Conservation (phyloP, 192 early-diverging fungal genomes). For the Backusella macrospora region DNA sequence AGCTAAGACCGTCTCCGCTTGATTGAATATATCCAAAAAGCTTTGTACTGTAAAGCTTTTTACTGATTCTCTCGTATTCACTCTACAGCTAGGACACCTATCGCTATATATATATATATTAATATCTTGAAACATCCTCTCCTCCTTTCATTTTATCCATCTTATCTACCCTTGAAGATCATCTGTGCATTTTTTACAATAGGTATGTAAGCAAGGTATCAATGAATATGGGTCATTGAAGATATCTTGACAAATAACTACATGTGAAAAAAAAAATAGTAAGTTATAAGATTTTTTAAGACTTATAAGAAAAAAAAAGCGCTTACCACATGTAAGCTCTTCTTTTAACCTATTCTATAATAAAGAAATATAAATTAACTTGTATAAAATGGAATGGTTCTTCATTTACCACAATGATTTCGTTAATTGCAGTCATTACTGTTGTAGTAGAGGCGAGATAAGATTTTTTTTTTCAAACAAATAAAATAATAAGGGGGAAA, state of each 20-base stretch:
- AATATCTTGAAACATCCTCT: too few species aligned
- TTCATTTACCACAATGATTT: conserved; percentile 2
- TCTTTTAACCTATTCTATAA: conserved; percentile 7
- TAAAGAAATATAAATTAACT: neutral
- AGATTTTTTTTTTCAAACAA: too few species aligned
- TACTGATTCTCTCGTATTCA: neutral
- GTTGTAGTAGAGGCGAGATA: too few species aligned
- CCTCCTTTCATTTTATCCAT: too few species aligned
- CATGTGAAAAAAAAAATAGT: neutral
- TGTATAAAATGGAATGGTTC: too few species aligned
- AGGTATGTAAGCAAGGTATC: conserved; percentile 5
- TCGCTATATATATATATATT: neutral
- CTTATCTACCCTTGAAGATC: conserved; percentile 6
- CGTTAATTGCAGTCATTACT: neutral
- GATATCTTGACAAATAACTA: conserved; percentile 17
- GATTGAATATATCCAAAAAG: neutral
- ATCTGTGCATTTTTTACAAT: neutral
- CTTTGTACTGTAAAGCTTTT: neutral
- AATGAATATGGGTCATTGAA: conserved; percentile 5
- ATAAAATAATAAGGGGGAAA: too few species aligned
- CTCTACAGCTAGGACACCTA: conserved; percentile 10
- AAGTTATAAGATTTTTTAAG: too few species aligned
- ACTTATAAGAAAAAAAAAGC: too few species aligned
- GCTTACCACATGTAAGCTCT: conserved; percentile 17
- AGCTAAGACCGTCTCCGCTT: neutral